Conservation (phyloP, 106 monocot genomes). For the Alisma plantagoaquatica region DNA sequence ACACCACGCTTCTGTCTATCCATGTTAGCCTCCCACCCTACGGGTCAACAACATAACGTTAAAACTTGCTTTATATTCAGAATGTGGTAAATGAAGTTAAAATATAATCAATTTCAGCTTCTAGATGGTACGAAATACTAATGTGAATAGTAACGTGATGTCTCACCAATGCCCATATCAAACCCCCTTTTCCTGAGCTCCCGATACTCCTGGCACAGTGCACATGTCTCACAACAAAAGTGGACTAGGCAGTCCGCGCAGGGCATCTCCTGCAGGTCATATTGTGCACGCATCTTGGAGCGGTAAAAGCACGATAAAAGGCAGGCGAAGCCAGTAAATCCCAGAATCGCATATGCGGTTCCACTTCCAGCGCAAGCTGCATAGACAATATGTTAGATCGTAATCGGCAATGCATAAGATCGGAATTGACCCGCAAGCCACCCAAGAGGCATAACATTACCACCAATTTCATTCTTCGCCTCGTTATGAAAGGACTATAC, state of each 20-base stretch:
- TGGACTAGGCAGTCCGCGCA: constrained; percentile 21
- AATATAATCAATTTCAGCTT: too few relatives aligned
- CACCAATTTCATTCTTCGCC: too few relatives aligned
- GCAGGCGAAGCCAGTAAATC: constrained; percentile 12
- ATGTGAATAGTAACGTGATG: too few relatives aligned
- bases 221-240: constrained; percentile 22
- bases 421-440: too few relatives aligned
- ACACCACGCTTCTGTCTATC: constrained; percentile 18
- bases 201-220: constrained; percentile 25
- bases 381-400: too few relatives aligned
- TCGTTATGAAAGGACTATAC: too few relatives aligned
- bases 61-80: too few relatives aligned
- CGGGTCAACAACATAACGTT: too few relatives aligned
- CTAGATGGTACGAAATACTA: too few relatives aligned
- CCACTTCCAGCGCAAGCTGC: constrained; percentile 18
- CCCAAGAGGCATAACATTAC: too few relatives aligned
- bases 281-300: constrained; percentile 11
- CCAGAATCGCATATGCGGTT: constrained; percentile 7
- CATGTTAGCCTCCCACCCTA: constrained; percentile 29
- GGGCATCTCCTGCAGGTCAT: constrained; percentile 15
- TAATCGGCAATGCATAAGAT: too few relatives aligned
- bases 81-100: too few relatives aligned
- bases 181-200: constrained; percentile 21
- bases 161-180: constrained; percentile 25
- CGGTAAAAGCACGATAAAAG: constrained; percentile 26